Base-by-base conservation (phyloP, 768 basidiomycete species). In the Tylopilus intermedius region DNA sequence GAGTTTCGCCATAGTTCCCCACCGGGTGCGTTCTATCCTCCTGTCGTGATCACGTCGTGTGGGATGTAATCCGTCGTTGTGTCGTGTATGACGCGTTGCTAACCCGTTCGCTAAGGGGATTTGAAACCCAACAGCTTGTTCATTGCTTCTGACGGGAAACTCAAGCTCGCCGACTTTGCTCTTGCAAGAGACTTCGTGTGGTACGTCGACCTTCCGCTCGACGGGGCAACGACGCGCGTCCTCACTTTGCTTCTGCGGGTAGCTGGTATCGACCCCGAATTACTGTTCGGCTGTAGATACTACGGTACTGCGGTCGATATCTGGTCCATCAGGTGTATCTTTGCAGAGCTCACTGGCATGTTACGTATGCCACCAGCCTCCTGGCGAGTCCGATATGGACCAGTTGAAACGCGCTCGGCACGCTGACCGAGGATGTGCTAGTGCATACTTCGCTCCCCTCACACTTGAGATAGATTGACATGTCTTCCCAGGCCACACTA, bases 251-350 rank as follows among this genome's bases (percentile, higher is more conserved):
- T 35, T 8, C 3, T 9, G 14, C 14, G 24, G 35, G n/a, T 38
- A 95, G 95, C 59, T 99, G 95, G 96, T 98, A 99, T 65, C 88
- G 96, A 3, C 92, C 95, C 96, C 14, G 95, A 99, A 68, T 79
- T 99, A 9, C 75, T 99, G 5, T 94, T 91, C 58, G 94, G 94
- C 35, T 79, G 88, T 49, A 78, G 94, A 24, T 89, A 90, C 68
- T 97, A 98, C 69, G 82, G 91, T 62, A 84, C 90, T 2, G 87
- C 88, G 0, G 93, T 96, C 52, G 95, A 99, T 68, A 82, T 93
- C 30, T 99, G 95, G 95, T 96, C 94, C 10, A 88, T 96, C 24
- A 4, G 24, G 24, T 24, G 2, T 24, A n/a, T n/a, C n/a, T n/a
- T n/a, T n/a, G n/a, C n/a, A n/a, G n/a, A n/a, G n/a, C n/a, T n/a